A percentile compares a stretch with the other conserved stretches of the same genome.
Conservation (phyloP, 2,329 filamentous ascomycete species). For the Aspergillus sp. region DNA sequence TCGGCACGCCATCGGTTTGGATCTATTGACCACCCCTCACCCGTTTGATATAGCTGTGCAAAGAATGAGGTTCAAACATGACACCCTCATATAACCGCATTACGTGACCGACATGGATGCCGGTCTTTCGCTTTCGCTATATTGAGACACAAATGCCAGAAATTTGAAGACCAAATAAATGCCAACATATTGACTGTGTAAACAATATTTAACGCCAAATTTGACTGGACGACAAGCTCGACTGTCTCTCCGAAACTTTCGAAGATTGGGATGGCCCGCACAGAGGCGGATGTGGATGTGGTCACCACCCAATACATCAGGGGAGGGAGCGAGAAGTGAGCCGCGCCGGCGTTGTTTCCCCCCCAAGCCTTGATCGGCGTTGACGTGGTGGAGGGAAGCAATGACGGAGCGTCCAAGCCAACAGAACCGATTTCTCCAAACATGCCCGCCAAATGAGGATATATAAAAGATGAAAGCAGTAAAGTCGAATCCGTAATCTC, state of each 20-base stretch:
- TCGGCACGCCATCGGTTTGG: background rate
- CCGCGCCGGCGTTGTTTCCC: slow-evolving; percentile 10
- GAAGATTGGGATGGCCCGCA: slow-evolving; percentile 13
- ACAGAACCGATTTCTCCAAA: slow-evolving; percentile 21
- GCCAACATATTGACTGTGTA: slow-evolving; percentile 16
- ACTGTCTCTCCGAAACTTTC: slow-evolving; percentile 10
- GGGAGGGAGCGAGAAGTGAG: slow-evolving; percentile 5
- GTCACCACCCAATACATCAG: slow-evolving; percentile 11
- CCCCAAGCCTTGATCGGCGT: background rate
- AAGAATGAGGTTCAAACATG: slow-evolving; percentile 4
- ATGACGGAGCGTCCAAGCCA: slow-evolving; percentile 17
- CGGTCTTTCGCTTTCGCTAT: background rate
- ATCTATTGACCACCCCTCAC: background rate
- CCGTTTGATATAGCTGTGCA: background rate
- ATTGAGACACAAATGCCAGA: background rate
- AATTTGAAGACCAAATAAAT: slow-evolving; percentile 3
- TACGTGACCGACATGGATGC: background rate
- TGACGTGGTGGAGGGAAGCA: slow-evolving; percentile 12
- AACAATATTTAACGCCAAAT: slow-evolving; percentile 20
- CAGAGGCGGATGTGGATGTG: slow-evolving; percentile 2
- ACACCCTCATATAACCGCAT: background rate
- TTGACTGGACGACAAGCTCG: slow-evolving; percentile 6
- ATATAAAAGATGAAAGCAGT: slow-evolving; percentile 18
- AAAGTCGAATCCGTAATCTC: slow-evolving; percentile 18
- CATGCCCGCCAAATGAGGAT: slow-evolving; percentile 18